Base-by-base conservation (phyloP, 306 rosid genomes). In the Crataegus laevigata region DNA sequence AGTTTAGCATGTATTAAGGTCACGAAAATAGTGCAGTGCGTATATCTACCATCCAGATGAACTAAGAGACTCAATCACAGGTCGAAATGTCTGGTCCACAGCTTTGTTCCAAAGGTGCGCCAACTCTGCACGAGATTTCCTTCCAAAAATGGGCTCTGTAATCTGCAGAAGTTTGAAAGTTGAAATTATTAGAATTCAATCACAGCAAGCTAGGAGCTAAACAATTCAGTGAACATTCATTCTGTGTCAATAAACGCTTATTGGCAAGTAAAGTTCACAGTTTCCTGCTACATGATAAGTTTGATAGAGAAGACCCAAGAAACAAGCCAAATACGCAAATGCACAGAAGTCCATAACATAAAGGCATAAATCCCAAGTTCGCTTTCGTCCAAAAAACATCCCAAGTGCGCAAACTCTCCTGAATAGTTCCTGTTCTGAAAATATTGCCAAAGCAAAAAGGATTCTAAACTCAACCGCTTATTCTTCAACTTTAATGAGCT, bases 11-110 rank as follows among this genome's bases (percentile, higher is more conserved):
- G 76, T 47, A 73, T 72, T 24, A 70, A 70, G 17, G 75, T 78
- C 75, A 74, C 38, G 66, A 47, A 71, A 55, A 43, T 10, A 36
- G 50, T 47, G 70, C 29, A 51, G 12, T 66, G 69, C 43, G 28
- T 73, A 60, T 30, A 30, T 84, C 89, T 94, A 96, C 99, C 97
- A 92, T 71, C 98, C 99, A 18, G 91, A 96, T 13, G 94, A 89
- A 74, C 94, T 89, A 75, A 92, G 90, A 75, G 88, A 88, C 77
- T 88, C 80, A 38, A 92, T 89, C 76, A 84, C 77, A 5, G 97
- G 98, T 80, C 88, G 89, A 78, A 91, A 85, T 58, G 97, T 82
- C 84, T 75, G 88, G 78, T 91, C 91, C 68, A 93, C 91, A 47
- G 89, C 81, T 75, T 86, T 93, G 91, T 93, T 93, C 96, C 98